Conservation (phyloP, 345 rosid genomes). For the Geranium rotundifolium region DNA sequence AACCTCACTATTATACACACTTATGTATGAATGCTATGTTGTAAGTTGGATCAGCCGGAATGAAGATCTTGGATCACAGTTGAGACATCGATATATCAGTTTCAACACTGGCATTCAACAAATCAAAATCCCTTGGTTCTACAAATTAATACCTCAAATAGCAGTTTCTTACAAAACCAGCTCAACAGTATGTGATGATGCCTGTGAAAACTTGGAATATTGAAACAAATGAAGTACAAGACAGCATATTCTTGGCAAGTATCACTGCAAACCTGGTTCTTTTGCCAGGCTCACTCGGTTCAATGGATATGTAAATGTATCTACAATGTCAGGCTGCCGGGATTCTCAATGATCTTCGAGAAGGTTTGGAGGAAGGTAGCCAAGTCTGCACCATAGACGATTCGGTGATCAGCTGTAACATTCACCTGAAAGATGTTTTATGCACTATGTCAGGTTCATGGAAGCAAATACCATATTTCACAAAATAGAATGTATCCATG, state of each 20-base stretch:
- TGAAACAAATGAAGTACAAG: not conserved
- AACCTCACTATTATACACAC: too few species aligned
- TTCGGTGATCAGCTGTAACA: constrained; percentile 92
- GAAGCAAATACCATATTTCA: not conserved
- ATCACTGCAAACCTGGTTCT: not conserved
- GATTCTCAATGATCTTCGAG: constrained; percentile 74
- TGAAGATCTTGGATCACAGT: too few species aligned
- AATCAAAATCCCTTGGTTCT: not conserved
- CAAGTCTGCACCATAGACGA: constrained; percentile 86
- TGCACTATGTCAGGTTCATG: not conserved
- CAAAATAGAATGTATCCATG: not conserved
- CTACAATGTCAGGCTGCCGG: constrained; percentile 65
- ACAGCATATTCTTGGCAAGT: not conserved
- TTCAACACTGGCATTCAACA: not conserved
- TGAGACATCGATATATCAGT: not conserved
- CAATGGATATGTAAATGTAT: not conserved
- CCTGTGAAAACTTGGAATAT: not conserved
- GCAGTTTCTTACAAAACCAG: too few species aligned
- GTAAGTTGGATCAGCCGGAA: not conserved
- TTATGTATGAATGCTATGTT: too few species aligned
- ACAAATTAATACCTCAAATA: not conserved
- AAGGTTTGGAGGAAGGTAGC: constrained; percentile 86
- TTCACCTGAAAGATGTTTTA: constrained; percentile 51
- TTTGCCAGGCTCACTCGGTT: not conserved
- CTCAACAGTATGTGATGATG: not conserved